Evolutionary conservation across 495 filamentous ascomycete genomes (phyloP).

Genomic region (Aspergillus ostianus): DNA sequence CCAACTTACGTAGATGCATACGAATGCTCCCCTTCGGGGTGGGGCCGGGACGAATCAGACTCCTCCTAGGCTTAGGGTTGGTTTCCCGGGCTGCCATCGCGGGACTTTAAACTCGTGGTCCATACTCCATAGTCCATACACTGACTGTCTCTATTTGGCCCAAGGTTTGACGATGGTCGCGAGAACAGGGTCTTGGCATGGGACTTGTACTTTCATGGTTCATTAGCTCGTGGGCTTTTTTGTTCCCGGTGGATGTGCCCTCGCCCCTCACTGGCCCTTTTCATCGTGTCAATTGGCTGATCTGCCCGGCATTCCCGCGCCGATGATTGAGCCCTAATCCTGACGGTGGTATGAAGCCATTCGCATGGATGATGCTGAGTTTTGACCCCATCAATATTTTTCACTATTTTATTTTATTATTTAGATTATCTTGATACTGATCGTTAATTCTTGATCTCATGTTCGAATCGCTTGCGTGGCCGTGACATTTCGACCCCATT

Average conservation of each 20-base stretch:
- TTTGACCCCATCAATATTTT: too few species aligned
- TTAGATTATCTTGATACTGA: too few species aligned
- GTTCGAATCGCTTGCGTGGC: not conserved
- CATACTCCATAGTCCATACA: not conserved
- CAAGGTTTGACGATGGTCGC: not conserved
- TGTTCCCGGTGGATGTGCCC: not conserved
- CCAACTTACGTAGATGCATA: slow-evolving; percentile 26
- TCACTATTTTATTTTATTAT: too few species aligned
- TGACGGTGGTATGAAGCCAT: too few species aligned
- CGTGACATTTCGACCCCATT: not conserved
- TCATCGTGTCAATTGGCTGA: not conserved
- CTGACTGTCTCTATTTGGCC: too few species aligned
- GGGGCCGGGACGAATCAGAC: slow-evolving; percentile 9
- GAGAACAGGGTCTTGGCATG: not conserved
- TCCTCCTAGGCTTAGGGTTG: not conserved
- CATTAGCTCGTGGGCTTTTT: not conserved
- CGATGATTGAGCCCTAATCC: not conserved
- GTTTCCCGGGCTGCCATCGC: slow-evolving; percentile 1
- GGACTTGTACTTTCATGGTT: not conserved
- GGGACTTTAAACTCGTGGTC: not conserved
- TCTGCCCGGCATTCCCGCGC: not conserved
- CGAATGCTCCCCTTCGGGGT: slow-evolving; percentile 20
- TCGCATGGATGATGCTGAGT: too few species aligned
- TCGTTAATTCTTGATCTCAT: too few species aligned
- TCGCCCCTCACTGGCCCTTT: too few species aligned